Percentiles rank a stretch among this genome's conserved stretches.
These are phyloP conservation scores for Draba incana DNA, from an alignment of 345 rosid species.

Conservation along the genomic window DNA sequence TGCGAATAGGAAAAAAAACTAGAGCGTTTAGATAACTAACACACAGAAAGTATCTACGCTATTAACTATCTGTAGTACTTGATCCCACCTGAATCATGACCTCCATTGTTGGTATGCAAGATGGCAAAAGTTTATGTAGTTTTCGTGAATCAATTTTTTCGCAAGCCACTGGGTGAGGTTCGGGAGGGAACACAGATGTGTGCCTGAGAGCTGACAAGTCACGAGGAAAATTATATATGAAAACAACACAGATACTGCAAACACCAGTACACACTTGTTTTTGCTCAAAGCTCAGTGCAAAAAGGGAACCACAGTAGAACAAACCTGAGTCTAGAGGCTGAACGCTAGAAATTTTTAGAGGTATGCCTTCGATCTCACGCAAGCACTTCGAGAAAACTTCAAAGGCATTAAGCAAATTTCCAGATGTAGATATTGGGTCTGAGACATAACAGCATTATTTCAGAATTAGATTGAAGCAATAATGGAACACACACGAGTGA, in stretches of 20 bases:
- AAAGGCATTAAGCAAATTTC: constrained; percentile 64
- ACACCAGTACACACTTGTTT: constrained; percentile 6
- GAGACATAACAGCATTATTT: constrained; percentile 30
- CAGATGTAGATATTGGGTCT: constrained; percentile 74
- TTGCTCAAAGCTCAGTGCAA: constrained; percentile 10
- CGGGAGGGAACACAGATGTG: constrained; percentile 91
- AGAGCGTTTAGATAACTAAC: neutral
- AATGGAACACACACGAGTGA: constrained; percentile 3
- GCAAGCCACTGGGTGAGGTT: constrained; percentile 77
- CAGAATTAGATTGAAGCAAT: neutral
- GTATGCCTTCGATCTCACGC: constrained; percentile 72
- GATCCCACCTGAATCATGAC: constrained; percentile 84
- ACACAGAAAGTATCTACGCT: neutral
- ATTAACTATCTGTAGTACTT: constrained; percentile 10
- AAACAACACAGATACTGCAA: constrained; percentile 16
- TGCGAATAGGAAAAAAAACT: constrained; percentile 41
- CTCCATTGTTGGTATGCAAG: constrained; percentile 79
- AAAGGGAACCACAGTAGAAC: constrained; percentile 15
- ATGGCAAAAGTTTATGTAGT: constrained; percentile 51
- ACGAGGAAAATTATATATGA: constrained; percentile 19
- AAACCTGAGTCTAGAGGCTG: constrained; percentile 89
- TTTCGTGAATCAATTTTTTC: constrained; percentile 51
- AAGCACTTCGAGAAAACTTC: constrained; percentile 74
- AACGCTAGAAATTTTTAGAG: constrained; percentile 77
- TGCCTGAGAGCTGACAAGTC: constrained; percentile 75